A percentile compares a stretch with the other conserved stretches of the same genome.
phyloP scores from a whole-genome alignment of 495 filamentous ascomycete genomes.

The Aspergillus saccharolyticus region DNA sequence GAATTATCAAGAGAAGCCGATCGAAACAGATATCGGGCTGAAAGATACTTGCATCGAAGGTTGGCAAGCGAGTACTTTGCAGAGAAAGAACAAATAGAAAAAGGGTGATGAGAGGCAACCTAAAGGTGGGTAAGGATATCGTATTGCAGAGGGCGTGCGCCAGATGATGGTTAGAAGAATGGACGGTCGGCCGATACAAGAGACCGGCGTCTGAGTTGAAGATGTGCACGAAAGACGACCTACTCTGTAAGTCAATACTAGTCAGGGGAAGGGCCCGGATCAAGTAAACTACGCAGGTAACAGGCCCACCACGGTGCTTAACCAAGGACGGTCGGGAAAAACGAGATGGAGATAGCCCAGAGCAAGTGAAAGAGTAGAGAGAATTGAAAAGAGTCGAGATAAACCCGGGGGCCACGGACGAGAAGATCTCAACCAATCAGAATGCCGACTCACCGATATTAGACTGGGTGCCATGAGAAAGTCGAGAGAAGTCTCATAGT shows the following conservation, averaged over 20 bases:
- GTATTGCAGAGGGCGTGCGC: neutral
- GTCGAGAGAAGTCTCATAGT: conserved; percentile 8
- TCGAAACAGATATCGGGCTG: neutral
- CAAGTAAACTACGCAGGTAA: neutral
- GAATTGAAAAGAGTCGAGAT: neutral
- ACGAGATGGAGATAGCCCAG: too few species aligned
- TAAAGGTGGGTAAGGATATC: neutral
- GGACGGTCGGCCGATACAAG: conserved; percentile 1
- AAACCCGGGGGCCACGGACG: neutral
- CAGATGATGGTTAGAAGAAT: conserved; percentile 1
- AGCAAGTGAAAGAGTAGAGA: neutral
- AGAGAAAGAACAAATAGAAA: neutral
- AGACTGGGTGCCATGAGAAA: conserved; percentile 10
- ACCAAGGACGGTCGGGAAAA: neutral
- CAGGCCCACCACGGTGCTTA: neutral
- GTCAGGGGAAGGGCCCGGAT: conserved; percentile 15
- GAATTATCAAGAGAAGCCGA: conserved; percentile 4
- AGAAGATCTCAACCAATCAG: neutral
- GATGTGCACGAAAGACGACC: conserved; percentile 6
- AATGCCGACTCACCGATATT: conserved; percentile 5
- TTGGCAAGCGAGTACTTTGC: neutral
- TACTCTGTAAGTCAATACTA: too few species aligned
- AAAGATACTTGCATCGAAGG: neutral
- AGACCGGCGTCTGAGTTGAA: neutral
- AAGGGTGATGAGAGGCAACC: neutral